Percentiles rank a stretch among this genome's conserved stretches.
Evolutionary conservation across 2,329 filamentous ascomycete genomes (phyloP).

Genomic region (Myriangium duriaei): DNA sequence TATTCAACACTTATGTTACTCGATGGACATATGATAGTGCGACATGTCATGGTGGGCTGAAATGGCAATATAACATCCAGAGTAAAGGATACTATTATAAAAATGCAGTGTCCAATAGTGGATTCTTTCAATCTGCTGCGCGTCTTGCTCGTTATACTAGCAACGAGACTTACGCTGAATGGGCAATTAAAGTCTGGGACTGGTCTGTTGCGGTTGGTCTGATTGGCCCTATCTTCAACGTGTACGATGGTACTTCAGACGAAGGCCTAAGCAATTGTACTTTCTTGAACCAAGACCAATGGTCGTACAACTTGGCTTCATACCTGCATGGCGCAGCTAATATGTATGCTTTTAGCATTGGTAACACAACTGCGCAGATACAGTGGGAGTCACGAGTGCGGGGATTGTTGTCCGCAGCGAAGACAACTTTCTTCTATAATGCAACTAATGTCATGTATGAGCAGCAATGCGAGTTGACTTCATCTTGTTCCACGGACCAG

Average conservation of each 20-base stretch:
- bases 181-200: conserved; percentile 36
- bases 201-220: conserved; percentile 37
- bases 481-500: too few relatives aligned
- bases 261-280: conserved; percentile 32
- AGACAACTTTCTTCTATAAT: conserved; percentile 32
- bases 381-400: conserved; percentile 50
- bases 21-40: conserved; percentile 59
- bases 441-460: conserved; percentile 49
- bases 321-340: conserved; percentile 53
- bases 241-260: conserved; percentile 35
- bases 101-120: conserved; percentile 68
- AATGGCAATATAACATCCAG: conserved; percentile 72
- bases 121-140: conserved; percentile 71
- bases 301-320: conserved; percentile 32
- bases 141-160: conserved; percentile 25
- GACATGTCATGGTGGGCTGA: conserved; percentile 59
- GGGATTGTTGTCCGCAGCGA: conserved; percentile 44
- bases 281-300: conserved; percentile 32
- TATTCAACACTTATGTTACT: conserved; percentile 64
- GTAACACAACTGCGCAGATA: conserved; percentile 16
- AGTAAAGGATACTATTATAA: conserved; percentile 77
- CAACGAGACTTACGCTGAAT: conserved; percentile 47
- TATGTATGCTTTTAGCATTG: conserved; percentile 44
- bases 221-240: conserved; percentile 32
- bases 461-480: conserved; percentile 54